Evolutionary conservation across 192 early-diverging fungal species (phyloP).

Genomic region (Rhizophagus clarus): DNA sequence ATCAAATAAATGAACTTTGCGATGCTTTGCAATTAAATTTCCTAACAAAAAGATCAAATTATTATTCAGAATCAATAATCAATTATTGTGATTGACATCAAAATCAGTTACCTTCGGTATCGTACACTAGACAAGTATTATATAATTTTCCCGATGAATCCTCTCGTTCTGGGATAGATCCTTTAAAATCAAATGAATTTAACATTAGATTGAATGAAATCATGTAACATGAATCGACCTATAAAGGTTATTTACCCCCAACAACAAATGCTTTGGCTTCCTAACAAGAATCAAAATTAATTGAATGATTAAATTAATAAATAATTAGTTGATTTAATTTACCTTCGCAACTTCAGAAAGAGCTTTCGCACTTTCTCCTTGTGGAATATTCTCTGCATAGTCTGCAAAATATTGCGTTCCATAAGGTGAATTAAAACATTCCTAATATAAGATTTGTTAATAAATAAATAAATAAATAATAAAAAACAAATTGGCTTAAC

Average conservation of each 20-base stretch:
- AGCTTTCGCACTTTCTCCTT: constrained; percentile 69
- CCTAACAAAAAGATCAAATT: constrained; percentile 33
- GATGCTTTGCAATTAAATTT: constrained; percentile 63
- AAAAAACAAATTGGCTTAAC: background rate
- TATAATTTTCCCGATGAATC: constrained; percentile 57
- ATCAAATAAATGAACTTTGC: constrained; percentile 94
- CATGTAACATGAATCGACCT: background rate
- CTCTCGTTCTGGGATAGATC: constrained; percentile 88
- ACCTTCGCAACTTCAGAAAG: constrained; percentile 83
- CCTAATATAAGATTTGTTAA: constrained; percentile 46
- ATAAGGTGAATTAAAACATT: constrained; percentile 99
- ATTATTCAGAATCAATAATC: background rate
- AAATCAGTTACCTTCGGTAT: constrained; percentile 47
- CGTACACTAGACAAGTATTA: constrained; percentile 84
- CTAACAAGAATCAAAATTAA: constrained; percentile 14
- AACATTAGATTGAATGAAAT: background rate
- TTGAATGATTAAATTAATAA: background rate
- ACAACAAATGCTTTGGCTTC: constrained; percentile 87
- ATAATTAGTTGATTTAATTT: constrained; percentile 16
- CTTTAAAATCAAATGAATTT: constrained; percentile 15
- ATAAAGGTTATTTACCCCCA: constrained; percentile 48
- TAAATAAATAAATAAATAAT: constrained; percentile 5
- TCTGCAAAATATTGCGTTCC: constrained; percentile 89
- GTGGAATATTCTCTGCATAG: constrained; percentile 84
- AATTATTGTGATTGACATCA: background rate